Conservation (phyloP, 768 basidiomycete genomes). For the Leccinum uliginosum region DNA sequence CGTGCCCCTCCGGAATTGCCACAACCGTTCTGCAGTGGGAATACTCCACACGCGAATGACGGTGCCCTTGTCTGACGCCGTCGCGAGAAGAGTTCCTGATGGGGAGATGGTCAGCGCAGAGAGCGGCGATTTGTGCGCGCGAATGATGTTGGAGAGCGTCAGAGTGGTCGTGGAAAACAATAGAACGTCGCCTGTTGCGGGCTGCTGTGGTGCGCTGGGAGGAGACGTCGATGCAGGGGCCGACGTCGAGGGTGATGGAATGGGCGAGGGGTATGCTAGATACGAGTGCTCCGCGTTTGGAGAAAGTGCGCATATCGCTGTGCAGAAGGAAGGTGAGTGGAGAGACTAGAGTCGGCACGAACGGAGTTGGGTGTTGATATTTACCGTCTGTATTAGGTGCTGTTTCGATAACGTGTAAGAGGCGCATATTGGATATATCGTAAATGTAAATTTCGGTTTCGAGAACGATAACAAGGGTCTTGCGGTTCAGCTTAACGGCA, state of each 20-base stretch:
- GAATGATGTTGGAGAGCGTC: slow-evolving; percentile 91
- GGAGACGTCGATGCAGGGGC: slow-evolving; percentile 36
- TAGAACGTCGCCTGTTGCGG: slow-evolving; percentile 75
- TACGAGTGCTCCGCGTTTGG: slow-evolving; percentile 91
- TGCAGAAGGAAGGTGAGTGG: slow-evolving; percentile 2
- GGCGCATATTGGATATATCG: slow-evolving; percentile 97
- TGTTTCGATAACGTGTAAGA: slow-evolving; percentile 96
- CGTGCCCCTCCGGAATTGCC: slow-evolving; percentile 92
- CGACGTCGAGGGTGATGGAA: slow-evolving; percentile 74
- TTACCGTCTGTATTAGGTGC: slow-evolving; percentile 91
- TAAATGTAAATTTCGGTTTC: slow-evolving; percentile 99
- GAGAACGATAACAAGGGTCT: slow-evolving; percentile 92
- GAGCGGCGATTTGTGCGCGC: slow-evolving; percentile 93
- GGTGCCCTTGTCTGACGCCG: slow-evolving; percentile 92
- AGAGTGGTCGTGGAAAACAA: slow-evolving; percentile 92
- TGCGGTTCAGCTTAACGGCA: slow-evolving; percentile 96
- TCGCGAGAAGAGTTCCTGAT: slow-evolving; percentile 86
- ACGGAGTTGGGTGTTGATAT: slow-evolving; percentile 3
- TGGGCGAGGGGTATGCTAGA: slow-evolving; percentile 93
- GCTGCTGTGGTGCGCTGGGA: slow-evolving; percentile 41
- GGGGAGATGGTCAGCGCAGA: slow-evolving; percentile 83
- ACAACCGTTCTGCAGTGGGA: slow-evolving; percentile 88
- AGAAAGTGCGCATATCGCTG: slow-evolving; percentile 92
- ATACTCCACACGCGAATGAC: slow-evolving; percentile 94
- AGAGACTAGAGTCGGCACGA: background rate